Conservation (phyloP, 1,139 yeast species). For the Pneumocystis carinii region DNA sequence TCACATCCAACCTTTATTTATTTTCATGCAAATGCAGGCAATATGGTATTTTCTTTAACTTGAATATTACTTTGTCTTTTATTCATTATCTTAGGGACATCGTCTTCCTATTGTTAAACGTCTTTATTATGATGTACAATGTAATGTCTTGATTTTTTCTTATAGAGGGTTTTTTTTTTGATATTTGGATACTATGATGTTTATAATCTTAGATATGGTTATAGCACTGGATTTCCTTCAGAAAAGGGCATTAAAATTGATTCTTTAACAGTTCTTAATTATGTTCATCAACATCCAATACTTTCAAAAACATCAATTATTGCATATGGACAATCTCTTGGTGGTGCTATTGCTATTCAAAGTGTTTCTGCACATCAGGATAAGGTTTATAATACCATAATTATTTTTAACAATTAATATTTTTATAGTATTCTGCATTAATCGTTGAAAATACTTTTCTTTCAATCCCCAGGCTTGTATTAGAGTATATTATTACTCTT, state of each 20-base stretch:
- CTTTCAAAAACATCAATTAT: conserved; percentile 42
- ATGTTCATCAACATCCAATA: conserved; percentile 37
- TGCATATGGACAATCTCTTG: conserved; percentile 78
- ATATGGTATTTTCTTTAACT: conserved; percentile 31
- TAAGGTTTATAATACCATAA: conserved; percentile 20
- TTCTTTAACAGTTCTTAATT: conserved; percentile 58
- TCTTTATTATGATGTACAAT: conserved; percentile 48
- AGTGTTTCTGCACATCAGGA: conserved; percentile 39
- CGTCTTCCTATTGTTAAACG: conserved; percentile 68
- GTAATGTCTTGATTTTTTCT: conserved; percentile 39
- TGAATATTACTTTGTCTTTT: background rate
- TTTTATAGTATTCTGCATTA: conserved; percentile 35
- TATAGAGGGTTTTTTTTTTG: conserved; percentile 10
- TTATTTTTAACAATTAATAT: conserved; percentile 12
- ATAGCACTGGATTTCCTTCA: conserved; percentile 60
- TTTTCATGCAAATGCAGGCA: conserved; percentile 90
- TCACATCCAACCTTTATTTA: conserved; percentile 47
- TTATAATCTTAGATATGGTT: conserved; percentile 39
- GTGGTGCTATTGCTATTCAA: conserved; percentile 89
- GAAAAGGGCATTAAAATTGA: conserved; percentile 74
- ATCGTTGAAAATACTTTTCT: conserved; percentile 79
- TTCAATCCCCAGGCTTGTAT: conserved; percentile 63
- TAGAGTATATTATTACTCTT: conserved; percentile 25
- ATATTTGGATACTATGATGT: background rate
- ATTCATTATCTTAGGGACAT: conserved; percentile 37